Evolutionary conservation across 2,329 filamentous ascomycete genomes (phyloP), one percentile per base, ranked within the genome.

Genomic region (Cordyceps militaris): DNA sequence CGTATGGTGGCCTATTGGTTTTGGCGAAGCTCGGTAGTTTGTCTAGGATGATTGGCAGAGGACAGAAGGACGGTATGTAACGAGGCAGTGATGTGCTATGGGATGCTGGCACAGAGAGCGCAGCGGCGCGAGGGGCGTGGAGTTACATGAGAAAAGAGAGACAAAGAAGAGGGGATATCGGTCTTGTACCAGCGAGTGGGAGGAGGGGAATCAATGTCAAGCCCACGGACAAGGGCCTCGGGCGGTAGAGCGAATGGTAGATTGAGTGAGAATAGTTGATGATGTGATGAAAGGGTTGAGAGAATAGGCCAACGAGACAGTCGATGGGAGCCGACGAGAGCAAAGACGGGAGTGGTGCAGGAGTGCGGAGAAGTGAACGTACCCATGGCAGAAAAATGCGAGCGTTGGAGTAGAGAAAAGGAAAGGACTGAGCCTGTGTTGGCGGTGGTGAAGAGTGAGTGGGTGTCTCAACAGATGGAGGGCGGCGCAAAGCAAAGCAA

Each of bases 391-490:
- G 58, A 54, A 59, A 56, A 56, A 43, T 38, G 53, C 40, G 40
- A 56, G 52, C 52, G 47, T 44, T 56, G 50, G 50, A 50, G 49
- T 53, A 43, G 56, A 57, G 52, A 46, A 49, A 55, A 56, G 49
- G 28, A 55, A 47, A 57, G 53, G 50, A 38, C 54, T 50, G 52
- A 50, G 52, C 52, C 51, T 48, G 60, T 46, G 60, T 46, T 58
- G 24, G 56, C 56, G 54, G 56, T 58, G 56, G 56, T 58, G 56
- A 58, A 48, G 58, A 58, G 53, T 61, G 60, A 61, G 61, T 59
- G 60, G 63, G 60, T 65, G 65, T 66, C 64, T 66, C 63, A 65
- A 65, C 61, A 63, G 62, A 62, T 52, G 61, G 64, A 55, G 62
- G 61, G 63, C 49, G 57, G 51, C 56, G 59, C 58, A 43, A 59